Conservation (phyloP, 2,329 filamentous ascomycete species). For the Aspergillus brasiliensis region DNA sequence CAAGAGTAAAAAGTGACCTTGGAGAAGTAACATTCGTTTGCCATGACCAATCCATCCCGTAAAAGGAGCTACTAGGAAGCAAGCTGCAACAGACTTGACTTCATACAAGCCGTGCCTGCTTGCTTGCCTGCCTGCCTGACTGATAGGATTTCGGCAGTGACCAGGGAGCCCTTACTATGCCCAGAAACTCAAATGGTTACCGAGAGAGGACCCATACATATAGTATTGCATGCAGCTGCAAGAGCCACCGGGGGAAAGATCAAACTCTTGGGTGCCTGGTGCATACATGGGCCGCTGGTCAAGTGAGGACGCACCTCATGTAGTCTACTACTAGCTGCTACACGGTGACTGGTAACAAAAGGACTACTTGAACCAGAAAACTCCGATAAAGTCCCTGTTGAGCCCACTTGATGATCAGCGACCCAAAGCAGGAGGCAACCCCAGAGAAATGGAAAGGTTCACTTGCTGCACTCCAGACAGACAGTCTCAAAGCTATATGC, state of each 20-base stretch:
- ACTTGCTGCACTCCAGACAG: neutral
- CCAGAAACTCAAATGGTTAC: neutral
- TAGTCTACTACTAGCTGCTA: neutral
- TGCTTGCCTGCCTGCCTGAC: neutral
- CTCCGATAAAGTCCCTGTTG: constrained; percentile 1
- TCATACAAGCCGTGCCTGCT: too few relatives aligned
- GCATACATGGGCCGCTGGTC: constrained; percentile 17
- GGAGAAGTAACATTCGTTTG: neutral
- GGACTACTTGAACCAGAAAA: neutral
- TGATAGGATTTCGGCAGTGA: neutral
- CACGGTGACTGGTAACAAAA: constrained; percentile 10
- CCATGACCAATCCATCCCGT: neutral
- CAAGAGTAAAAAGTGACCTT: too few relatives aligned
- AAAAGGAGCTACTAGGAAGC: neutral
- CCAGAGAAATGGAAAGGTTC: neutral
- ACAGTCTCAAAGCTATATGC: neutral
- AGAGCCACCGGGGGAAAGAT: constrained; percentile 10
- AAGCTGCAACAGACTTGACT: neutral
- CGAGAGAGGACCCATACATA: constrained; percentile 4
- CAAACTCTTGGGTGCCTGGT: constrained; percentile 8
- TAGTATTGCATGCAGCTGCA: constrained; percentile 22
- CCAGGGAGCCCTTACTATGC: too few relatives aligned
- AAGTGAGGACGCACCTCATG: constrained; percentile 13
- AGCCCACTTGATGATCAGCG: neutral
- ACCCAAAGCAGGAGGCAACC: neutral